A percentile compares a stretch with the other conserved stretches of the same genome.
Evolutionary conservation across 192 early-diverging fungal species (phyloP).

Genomic region (Kappamyces sp.): DNA sequence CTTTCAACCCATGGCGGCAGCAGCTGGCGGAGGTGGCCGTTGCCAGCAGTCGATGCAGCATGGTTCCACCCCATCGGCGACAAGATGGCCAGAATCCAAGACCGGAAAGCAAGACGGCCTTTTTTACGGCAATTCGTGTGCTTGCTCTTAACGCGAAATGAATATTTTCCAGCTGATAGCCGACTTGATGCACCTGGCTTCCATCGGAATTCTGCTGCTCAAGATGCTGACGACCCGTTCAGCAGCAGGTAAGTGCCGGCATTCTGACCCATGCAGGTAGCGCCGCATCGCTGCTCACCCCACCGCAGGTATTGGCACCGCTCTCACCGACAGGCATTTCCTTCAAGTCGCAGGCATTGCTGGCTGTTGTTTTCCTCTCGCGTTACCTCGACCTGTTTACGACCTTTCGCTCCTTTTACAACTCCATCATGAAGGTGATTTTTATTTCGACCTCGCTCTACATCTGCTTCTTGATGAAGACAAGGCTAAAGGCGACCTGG

Average conservation of each 20-base stretch:
- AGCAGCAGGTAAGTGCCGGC: constrained; percentile 59
- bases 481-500: constrained; percentile 82
- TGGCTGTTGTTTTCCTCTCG: constrained; percentile 85
- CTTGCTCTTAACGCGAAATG: constrained; percentile 42
- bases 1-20: too few relatives aligned
- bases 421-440: constrained; percentile 91
- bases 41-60: not conserved
- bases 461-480: constrained; percentile 86
- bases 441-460: constrained; percentile 83
- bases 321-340: constrained; percentile 71
- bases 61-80: not conserved
- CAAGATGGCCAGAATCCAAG: not conserved
- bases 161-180: constrained; percentile 88
- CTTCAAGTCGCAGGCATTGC: constrained; percentile 92
- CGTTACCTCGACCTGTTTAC: constrained; percentile 89
- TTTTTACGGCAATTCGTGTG: not conserved
- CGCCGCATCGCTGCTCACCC: not conserved
- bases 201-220: constrained; percentile 86
- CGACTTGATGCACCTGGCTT: constrained; percentile 92
- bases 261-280: not conserved
- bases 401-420: constrained; percentile 77
- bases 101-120: not conserved
- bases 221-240: constrained; percentile 89
- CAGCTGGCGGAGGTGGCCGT: too few relatives aligned
- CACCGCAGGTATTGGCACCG: not conserved